These are phyloP conservation scores for Ogataea dorogensis DNA, from an alignment of 805 yeast genomes.

Conservation along the genomic window DNA sequence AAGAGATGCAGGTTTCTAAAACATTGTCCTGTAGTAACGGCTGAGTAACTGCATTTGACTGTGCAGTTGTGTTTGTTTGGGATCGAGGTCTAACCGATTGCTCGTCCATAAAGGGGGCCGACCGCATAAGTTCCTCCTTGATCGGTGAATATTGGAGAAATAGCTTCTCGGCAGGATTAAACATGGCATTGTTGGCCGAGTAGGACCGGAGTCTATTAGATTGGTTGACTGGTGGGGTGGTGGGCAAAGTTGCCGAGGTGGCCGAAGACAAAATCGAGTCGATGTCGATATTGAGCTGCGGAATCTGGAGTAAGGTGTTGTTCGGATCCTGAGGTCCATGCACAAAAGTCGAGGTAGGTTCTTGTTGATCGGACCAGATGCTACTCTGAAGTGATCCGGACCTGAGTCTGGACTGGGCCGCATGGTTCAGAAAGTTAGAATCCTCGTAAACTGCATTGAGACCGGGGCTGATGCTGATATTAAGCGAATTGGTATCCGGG, in stretches of 20 bases:
- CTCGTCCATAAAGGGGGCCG: constrained; percentile 18
- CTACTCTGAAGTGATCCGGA: constrained; percentile 57
- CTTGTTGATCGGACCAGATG: constrained; percentile 52
- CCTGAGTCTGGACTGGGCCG: constrained; percentile 40
- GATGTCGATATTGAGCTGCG: constrained; percentile 28
- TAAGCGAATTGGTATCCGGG: constrained; percentile 16
- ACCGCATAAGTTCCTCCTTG: constrained; percentile 21
- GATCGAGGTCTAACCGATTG: constrained; percentile 38
- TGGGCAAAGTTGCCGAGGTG: constrained; percentile 17
- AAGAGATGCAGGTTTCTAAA: constrained; percentile 54
- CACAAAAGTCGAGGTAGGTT: constrained; percentile 20
- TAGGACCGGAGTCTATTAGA: constrained; percentile 47
- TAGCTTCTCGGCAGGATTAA: constrained; percentile 31
- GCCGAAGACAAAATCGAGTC: constrained; percentile 22
- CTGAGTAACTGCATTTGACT: no score
- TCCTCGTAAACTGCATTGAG: constrained; percentile 29
- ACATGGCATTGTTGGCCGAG: constrained; percentile 40
- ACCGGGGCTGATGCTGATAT: constrained; percentile 26
- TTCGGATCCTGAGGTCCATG: constrained; percentile 15
- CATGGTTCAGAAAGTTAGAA: constrained; percentile 16
- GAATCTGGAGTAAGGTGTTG: constrained; percentile 22
- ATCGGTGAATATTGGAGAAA: constrained; percentile 27
- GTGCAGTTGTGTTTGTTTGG: constrained; percentile 35
- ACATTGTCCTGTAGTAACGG: constrained; percentile 53
- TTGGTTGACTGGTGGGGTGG: constrained; percentile 19